These are phyloP conservation scores for Penicillium tannophilum DNA, from an alignment of 495 filamentous ascomycete genomes.

Conservation along the genomic window DNA sequence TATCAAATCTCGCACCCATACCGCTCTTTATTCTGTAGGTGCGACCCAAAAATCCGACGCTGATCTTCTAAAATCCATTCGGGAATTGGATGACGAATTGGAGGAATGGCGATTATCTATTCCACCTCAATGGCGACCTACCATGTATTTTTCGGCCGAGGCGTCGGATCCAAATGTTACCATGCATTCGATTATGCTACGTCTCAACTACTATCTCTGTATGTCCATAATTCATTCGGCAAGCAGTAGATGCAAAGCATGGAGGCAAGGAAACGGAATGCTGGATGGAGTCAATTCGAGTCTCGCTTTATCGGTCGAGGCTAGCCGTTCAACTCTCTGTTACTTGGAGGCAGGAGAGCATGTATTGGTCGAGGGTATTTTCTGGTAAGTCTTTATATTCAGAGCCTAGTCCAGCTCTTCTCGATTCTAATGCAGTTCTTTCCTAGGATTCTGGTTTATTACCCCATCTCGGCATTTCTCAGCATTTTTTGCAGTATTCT, in stretches of 20 bases:
- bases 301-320: constrained; percentile 52
- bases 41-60: constrained; percentile 52
- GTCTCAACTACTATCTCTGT: constrained; percentile 54
- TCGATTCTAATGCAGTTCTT: constrained; percentile 3
- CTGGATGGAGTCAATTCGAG: constrained; percentile 51
- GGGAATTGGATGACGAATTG: constrained; percentile 54
- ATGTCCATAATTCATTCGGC: constrained; percentile 55
- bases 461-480: constrained; percentile 54
- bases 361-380: constrained; percentile 45
- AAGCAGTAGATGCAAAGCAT: constrained; percentile 49
- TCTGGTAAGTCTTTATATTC: constrained; percentile 39
- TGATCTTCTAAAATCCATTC: constrained; percentile 53
- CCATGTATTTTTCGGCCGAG: constrained; percentile 42
- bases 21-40: constrained; percentile 48
- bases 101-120: constrained; percentile 53
- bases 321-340: constrained; percentile 52
- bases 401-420: background rate
- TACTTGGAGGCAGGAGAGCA: constrained; percentile 45
- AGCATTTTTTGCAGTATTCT: constrained; percentile 55
- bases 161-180: constrained; percentile 38
- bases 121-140: constrained; percentile 44
- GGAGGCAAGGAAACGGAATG: constrained; percentile 38
- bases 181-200: constrained; percentile 49
- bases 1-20: constrained; percentile 52
- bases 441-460: constrained; percentile 49